Evolutionary conservation across 345 rosid species (phyloP), one percentile per base, ranked within the genome.

Genomic region (Eucalyptus fibrosa): DNA sequence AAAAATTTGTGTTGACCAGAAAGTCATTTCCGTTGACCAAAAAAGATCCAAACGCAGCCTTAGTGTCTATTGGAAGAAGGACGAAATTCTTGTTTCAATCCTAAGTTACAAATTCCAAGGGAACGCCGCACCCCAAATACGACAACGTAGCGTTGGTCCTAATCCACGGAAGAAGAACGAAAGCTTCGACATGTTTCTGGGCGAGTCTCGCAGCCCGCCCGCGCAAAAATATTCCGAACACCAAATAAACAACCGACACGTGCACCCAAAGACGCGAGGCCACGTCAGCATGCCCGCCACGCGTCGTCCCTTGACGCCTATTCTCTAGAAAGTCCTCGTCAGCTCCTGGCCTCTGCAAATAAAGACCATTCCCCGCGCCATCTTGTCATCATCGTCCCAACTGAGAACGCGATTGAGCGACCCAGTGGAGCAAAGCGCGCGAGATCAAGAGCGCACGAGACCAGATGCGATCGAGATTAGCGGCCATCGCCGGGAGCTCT

Each of bases 401-500:
- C 47, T 21, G 83, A 37, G 83, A 37, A 6, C 44, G 24, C 47
- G 47, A 37, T 37, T 5, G 40, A n/a, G 37, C 37, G 77, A n/a
- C 77, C 77, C 40, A 7, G 37, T 16, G 77, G 77, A 65, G 40
- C 5, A n/a, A 16, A 65, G 77, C 32, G 40, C 0, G 77, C 77
- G 77, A 65, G 77, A 65, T 62, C 69, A 62, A 28, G 32, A 62
- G 30, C 7, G 81, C n/a, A n/a, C 59, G 59, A 53, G 81, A 69
- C 81, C 44, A 69, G 12, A 77, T 77, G 83, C 83, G 83, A 21
- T 77, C 83, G 42, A 91, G 94, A 80, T 26, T 94, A 65, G 93
- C 93, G 65, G 88, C 93, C 53, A 17, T 90, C 12, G 92, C 94
- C 23, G 55, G 90, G 4, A 89, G 93, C 51, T 83, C 87, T 23